Evolutionary conservation across 345 rosid species (phyloP).

Genomic region (Citrus sp.): DNA sequence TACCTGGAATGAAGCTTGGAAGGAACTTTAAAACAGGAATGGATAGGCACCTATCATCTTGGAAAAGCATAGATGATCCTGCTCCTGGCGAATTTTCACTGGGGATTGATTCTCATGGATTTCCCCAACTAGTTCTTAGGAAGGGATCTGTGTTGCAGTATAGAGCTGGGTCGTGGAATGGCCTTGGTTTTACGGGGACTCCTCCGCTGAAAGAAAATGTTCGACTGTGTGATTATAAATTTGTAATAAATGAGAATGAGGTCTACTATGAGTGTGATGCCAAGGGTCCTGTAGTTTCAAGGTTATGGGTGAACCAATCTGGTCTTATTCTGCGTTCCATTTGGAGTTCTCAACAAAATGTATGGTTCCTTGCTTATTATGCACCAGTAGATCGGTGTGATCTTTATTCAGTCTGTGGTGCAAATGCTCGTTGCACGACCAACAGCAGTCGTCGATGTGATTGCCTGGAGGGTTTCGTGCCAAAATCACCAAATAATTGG

Average conservation of each 20-base stretch:
- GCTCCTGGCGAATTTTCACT: constrained; percentile 19
- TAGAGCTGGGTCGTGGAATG: constrained; percentile 35
- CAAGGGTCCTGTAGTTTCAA: not conserved
- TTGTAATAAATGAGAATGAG: not conserved
- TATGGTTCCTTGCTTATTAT: constrained; percentile 30
- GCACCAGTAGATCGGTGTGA: constrained; percentile 49
- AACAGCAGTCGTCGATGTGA: constrained; percentile 39
- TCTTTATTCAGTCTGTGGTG: constrained; percentile 35
- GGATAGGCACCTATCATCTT: constrained; percentile 31
- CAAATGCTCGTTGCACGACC: constrained; percentile 34
- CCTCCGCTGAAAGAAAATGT: not conserved
- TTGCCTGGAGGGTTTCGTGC: constrained; percentile 43
- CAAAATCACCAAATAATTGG: constrained; percentile 39
- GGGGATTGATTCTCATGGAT: constrained; percentile 22
- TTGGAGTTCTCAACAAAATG: not conserved
- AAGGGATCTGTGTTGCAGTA: not conserved
- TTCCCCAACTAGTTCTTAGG: constrained; percentile 20
- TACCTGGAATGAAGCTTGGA: constrained; percentile 55
- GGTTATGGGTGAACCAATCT: constrained; percentile 1
- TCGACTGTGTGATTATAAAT: not conserved
- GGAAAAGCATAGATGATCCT: constrained; percentile 21
- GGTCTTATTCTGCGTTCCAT: constrained; percentile 29
- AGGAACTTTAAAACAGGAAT: constrained; percentile 27
- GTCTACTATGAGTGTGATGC: not conserved
- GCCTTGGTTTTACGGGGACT: constrained; percentile 25